A percentile compares a stretch with the other conserved stretches of the same genome.
Conservation (phyloP, 768 basidiomycete genomes). For the Hygrocybe punicea region DNA sequence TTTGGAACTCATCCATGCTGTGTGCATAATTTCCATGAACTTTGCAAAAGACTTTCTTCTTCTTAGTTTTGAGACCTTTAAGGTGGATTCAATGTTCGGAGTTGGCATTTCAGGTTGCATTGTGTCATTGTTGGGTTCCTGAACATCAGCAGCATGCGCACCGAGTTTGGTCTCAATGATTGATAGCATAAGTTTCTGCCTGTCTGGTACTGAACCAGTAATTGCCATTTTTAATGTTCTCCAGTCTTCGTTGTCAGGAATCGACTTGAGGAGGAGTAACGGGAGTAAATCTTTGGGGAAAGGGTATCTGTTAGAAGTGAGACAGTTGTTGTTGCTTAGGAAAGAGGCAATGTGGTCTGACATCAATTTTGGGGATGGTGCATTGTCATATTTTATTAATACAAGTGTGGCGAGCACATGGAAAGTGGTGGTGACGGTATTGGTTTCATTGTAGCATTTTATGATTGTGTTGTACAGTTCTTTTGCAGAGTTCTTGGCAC, state of each 20-base stretch:
- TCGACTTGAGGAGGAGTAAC: too few species aligned
- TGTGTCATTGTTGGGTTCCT: neutral
- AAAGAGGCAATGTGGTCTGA: neutral
- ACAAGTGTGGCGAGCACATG: neutral
- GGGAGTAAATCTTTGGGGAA: too few species aligned
- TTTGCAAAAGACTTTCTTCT: slow-evolving; percentile 4
- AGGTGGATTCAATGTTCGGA: neutral
- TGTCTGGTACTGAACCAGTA: too few species aligned
- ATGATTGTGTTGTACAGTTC: neutral
- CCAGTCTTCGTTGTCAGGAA: too few species aligned
- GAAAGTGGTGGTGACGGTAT: neutral
- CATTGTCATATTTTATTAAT: neutral
- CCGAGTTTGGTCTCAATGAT: neutral
- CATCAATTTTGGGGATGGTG: neutral
- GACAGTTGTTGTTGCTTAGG: neutral
- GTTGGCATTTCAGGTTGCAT: neutral
- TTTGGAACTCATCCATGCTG: slow-evolving; percentile 6
- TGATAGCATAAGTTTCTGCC: neutral
- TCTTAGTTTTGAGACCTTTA: neutral
- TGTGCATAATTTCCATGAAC: slow-evolving; percentile 1
- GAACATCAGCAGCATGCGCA: neutral
- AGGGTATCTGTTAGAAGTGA: neutral
- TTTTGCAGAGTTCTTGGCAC: neutral
- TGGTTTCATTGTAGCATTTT: neutral
- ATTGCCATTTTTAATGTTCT: too few species aligned